These are phyloP conservation scores for Backusella morwellensis DNA, from an alignment of 192 early-diverging fungal genomes.

Conservation along the genomic window DNA sequence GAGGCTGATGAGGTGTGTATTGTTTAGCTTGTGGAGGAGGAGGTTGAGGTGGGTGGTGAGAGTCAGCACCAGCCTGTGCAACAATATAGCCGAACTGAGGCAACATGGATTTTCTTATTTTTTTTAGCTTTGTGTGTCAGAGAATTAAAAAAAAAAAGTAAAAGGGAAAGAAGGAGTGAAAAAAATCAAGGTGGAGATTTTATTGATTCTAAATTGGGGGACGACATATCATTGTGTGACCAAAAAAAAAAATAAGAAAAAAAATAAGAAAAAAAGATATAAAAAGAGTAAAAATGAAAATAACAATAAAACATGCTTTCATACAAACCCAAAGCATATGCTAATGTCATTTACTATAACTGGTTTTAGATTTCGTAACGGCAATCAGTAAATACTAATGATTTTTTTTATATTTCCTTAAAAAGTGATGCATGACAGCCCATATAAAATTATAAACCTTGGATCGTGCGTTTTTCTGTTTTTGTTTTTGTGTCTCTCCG, in stretches of 20 bases:
- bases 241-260: slow-evolving; percentile 1
- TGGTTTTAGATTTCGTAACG: background rate
- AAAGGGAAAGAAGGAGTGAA: slow-evolving; percentile 15
- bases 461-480: slow-evolving; percentile 1
- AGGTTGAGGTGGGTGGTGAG: background rate
- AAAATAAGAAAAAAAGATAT: background rate
- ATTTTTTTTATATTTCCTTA: background rate
- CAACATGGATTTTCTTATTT: slow-evolving; percentile 19
- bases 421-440: slow-evolving; percentile 1
- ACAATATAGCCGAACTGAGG: slow-evolving; percentile 39
- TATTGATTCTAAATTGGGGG: slow-evolving; percentile 1
- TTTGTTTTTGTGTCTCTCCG: background rate
- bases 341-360: background rate
- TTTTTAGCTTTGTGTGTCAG: background rate
- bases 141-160: slow-evolving; percentile 10
- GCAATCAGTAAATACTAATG: background rate
- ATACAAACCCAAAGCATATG: background rate
- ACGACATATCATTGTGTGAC: slow-evolving; percentile 3
- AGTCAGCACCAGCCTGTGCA: slow-evolving; percentile 39
- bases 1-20: slow-evolving; percentile 14
- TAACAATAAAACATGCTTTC: background rate
- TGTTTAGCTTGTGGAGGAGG: background rate
- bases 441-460: background rate
- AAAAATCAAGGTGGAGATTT: slow-evolving; percentile 5
- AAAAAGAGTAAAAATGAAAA: background rate